Base-by-base conservation (phyloP, 176 grass and related monocot species). In the Miscanthus lutarioriparius region DNA sequence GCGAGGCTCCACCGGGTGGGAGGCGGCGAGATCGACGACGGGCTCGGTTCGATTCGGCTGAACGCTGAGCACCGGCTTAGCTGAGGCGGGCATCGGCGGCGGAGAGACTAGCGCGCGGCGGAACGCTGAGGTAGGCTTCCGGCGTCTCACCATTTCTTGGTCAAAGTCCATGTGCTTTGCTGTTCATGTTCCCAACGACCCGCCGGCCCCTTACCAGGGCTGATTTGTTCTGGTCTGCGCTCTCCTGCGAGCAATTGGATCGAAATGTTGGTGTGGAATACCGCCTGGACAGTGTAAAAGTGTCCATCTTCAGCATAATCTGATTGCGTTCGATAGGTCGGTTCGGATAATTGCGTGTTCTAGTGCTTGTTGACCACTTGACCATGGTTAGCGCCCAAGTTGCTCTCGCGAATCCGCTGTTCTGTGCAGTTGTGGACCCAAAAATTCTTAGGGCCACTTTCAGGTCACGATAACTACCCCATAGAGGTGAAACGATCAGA, bases 1-100 rank as follows among this genome's bases (percentile, higher is more conserved):
- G 36, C 49, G 28, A 59, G 27, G 47, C 35, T n/a, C 54, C 54
- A n/a, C 54, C 17, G 8, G 35, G 63, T 15, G 27, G 22, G 40
- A 33, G 17, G 77, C 54, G 28, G 75, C 43, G 53, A 36, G 88
- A 77, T 86, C 83, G 83, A 37, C 72, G 35, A 22, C 63, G 69
- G 61, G 36, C 59, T 48, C 33, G 17, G 53, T 32, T 51, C 8
- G 8, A 16, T 38, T 38, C 63, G 25, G 59, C 61, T 20, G 8
- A 1, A 22, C 54, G 72, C 35, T 14, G 69, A 14, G 22, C 14
- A 2, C 53, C 40, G 30, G 10, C 39, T 8, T 65, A 1, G 74
- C 12, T 5, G 14, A 49, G 6, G 28, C 83, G 3, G 82, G 77
- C 72, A 70, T 77, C 64, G 51, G 12, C 56, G 23, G 10, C 70